Base-by-base conservation (phyloP, 192 early-diverging fungal genomes). In the Phlyctochytrium planicorne region DNA sequence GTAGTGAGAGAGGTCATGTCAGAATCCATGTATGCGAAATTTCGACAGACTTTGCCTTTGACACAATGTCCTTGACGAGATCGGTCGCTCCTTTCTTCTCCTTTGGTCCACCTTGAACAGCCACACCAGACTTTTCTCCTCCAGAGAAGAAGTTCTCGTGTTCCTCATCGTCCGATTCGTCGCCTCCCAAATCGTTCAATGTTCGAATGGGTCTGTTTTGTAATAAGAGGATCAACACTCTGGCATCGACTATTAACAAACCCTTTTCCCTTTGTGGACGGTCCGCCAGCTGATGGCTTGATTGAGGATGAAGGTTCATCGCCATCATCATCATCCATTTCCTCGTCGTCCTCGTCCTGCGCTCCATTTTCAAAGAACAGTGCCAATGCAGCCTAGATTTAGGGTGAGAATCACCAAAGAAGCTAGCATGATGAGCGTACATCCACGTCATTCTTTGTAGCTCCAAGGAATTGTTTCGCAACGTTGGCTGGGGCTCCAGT, bases 41-140 rank as follows among this genome's bases (percentile, higher is more conserved):
- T n/a, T n/a, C n/a, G n/a, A n/a, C n/a, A n/a, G n/a, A n/a, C n/a
- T n/a, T n/a, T 25, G 91, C 91, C 69, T 90, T 91, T 61, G 89
- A 82, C 33, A 94, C 69, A 33, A 94, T 93, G 37, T 93, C 86
- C 50, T 86, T 82, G 14, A 94, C 84, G 17, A 94, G 66, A 57
- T 84, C 81, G 52, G 77, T 79, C 4, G 87, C 71, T 32, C 78
- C 70, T 17, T 23, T 32, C 32, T 67, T 47, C 47, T 72, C 68
- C 60, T 75, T 78, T 24, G 75, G 71, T 4, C 75, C 73, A 17
- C 79, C 81, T 56, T 70, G 68, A 37, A 62, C 30, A 3, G 81
- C 71, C 40, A 88, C 93, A n/a, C 85, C 95, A 78, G 91, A 94
- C 74, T 92, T 93, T 76, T 97, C 96, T 31, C 97, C 97, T 2